phyloP scores from a whole-genome alignment of 352 stramenopile species.

The Globisporangium nunn region DNA sequence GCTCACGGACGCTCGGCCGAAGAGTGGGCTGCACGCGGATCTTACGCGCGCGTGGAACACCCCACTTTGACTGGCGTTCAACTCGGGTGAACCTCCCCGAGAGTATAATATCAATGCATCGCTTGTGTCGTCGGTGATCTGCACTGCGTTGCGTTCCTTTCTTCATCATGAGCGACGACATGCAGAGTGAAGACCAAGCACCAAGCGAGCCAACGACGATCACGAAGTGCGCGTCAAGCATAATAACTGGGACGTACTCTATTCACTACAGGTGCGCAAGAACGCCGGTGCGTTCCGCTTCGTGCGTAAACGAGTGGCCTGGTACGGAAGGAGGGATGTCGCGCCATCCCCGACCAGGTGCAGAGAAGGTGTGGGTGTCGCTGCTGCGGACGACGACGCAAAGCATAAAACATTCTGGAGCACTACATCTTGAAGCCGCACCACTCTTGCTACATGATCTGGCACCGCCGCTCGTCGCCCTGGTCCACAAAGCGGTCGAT shows the following conservation, averaged over 20 bases:
- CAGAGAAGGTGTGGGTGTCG: neutral
- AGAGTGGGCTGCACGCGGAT: neutral
- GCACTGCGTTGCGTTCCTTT: no score
- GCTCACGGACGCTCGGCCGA: neutral
- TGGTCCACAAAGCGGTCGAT: conserved; percentile 86
- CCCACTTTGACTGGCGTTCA: neutral
- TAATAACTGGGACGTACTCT: conserved; percentile 2
- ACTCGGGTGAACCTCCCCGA: no score
- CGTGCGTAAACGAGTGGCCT: conserved; percentile 1
- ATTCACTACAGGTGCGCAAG: neutral
- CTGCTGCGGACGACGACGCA: neutral
- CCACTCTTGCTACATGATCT: conserved; percentile 59
- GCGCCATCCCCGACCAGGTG: neutral
- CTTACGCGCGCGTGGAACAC: conserved; percentile 1
- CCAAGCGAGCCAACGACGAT: no score
- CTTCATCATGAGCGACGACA: no score
- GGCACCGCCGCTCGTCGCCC: conserved; percentile 71
- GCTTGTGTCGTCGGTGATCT: no score
- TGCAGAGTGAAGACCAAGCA: no score
- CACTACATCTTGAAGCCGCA: conserved; percentile 2
- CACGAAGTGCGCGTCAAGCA: neutral
- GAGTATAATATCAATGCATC: no score
- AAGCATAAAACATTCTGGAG: conserved; percentile 1
- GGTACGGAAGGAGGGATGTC: neutral
- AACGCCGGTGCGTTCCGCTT: neutral